phyloP scores from a whole-genome alignment of 1,284 basidiomycete species.

The Cutaneotrichosporon mucoides region DNA sequence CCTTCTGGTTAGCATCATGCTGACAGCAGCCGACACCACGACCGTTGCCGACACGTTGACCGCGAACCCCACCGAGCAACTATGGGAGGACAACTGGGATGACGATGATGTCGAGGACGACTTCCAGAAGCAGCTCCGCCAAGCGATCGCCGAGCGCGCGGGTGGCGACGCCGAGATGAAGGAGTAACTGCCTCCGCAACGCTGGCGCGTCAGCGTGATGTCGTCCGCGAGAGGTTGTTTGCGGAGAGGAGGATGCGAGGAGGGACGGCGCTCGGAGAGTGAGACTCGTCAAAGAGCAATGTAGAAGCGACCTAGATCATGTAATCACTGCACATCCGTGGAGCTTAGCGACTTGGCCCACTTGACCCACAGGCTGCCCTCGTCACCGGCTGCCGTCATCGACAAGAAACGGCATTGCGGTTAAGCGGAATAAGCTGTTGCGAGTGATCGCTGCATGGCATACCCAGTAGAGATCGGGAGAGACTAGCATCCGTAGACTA shows the following conservation, averaged over 20 bases:
- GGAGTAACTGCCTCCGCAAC: constrained; percentile 22
- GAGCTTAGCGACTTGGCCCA: too few species aligned
- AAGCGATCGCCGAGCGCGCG: constrained; percentile 38
- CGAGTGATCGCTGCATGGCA: background rate
- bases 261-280: too few species aligned
- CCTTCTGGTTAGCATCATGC: background rate
- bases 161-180: constrained; percentile 45
- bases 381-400: too few species aligned
- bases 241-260: too few species aligned
- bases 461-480: background rate
- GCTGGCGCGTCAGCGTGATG: background rate
- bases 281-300: background rate
- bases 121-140: constrained; percentile 85
- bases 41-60: constrained; percentile 40
- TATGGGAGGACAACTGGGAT: constrained; percentile 99
- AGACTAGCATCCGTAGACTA: background rate
- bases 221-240: background rate
- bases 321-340: background rate
- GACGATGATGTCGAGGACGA: constrained; percentile 98
- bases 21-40: constrained; percentile 23
- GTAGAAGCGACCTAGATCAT: background rate
- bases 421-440: too few species aligned
- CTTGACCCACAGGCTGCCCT: too few species aligned
- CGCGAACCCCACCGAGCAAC: constrained; percentile 49
- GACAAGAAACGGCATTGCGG: too few species aligned